Evolutionary conservation across 1,284 basidiomycete genomes (phyloP).

Genomic region (Leccinum pachyderme): DNA sequence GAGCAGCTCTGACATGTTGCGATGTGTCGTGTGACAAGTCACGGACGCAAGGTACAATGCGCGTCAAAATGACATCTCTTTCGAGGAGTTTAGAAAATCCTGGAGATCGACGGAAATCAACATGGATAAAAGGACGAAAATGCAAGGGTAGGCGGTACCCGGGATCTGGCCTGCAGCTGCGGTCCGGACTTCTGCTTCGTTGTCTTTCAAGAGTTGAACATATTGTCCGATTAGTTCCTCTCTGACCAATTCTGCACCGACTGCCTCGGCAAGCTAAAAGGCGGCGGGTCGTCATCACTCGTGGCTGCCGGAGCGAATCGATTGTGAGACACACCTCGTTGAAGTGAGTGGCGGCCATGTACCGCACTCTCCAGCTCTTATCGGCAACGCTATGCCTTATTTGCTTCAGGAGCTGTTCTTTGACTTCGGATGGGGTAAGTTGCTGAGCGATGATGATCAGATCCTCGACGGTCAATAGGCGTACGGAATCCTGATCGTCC

Average conservation of each 20-base stretch:
- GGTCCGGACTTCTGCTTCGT: slow-evolving; percentile 98
- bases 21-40: slow-evolving; percentile 93
- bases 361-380: slow-evolving; percentile 98
- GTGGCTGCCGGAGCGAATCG: not conserved
- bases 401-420: slow-evolving; percentile 86
- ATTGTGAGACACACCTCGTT: slow-evolving; percentile 66
- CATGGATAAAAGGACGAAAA: not conserved
- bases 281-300: slow-evolving; percentile 3
- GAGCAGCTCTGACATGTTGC: slow-evolving; percentile 95
- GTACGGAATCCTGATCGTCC: slow-evolving; percentile 98
- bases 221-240: slow-evolving; percentile 95
- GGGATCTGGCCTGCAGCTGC: slow-evolving; percentile 96
- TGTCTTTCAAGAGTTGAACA: slow-evolving; percentile 94
- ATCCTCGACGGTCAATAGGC: slow-evolving; percentile 94
- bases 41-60: slow-evolving; percentile 94
- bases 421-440: slow-evolving; percentile 84
- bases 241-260: slow-evolving; percentile 87
- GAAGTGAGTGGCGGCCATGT: slow-evolving; percentile 99
- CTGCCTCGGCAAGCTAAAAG: slow-evolving; percentile 81
- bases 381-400: slow-evolving; percentile 88
- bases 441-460: slow-evolving; percentile 90
- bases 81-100: slow-evolving; percentile 96
- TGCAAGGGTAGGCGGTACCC: slow-evolving; percentile 50
- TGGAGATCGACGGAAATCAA: slow-evolving; percentile 34
- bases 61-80: slow-evolving; percentile 90